Percentiles rank a stretch among this genome's conserved stretches.
Evolutionary conservation across 768 basidiomycete species (phyloP).

Genomic region (Macrocybe gigantea): DNA sequence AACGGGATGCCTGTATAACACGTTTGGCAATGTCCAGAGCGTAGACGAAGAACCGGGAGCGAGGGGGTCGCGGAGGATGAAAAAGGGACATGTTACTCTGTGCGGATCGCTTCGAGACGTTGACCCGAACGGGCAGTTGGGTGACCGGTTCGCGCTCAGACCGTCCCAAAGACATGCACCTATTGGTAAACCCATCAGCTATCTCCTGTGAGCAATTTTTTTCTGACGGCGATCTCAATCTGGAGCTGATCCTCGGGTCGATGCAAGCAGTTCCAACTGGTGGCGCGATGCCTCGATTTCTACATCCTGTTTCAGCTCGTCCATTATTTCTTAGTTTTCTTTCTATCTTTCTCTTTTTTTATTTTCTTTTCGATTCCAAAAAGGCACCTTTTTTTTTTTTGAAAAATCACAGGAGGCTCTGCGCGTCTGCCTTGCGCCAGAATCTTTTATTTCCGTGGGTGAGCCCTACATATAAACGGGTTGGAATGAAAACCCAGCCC

Average conservation of each 20-base stretch:
- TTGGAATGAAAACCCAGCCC: too few relatives aligned
- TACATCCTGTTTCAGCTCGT: neutral
- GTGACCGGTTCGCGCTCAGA: constrained; percentile 29
- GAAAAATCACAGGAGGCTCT: too few relatives aligned
- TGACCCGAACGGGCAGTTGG: constrained; percentile 6
- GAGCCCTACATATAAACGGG: too few relatives aligned
- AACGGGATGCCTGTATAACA: too few relatives aligned
- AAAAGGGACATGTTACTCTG: neutral
- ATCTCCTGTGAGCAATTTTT: neutral
- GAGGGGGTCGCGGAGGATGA: constrained; percentile 11
- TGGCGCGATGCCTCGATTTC: too few relatives aligned
- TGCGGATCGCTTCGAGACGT: constrained; percentile 16
- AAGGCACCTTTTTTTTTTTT: too few relatives aligned
- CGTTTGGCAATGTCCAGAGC: too few relatives aligned
- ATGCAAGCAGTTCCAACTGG: too few relatives aligned
- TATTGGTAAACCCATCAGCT: neutral
- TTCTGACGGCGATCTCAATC: too few relatives aligned
- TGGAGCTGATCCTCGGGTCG: constrained; percentile 5
- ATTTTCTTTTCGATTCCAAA: too few relatives aligned
- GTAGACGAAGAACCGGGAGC: constrained; percentile 4
- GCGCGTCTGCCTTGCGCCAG: too few relatives aligned
- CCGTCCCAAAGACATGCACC: neutral
- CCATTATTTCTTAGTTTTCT: neutral
- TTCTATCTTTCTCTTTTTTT: neutral
- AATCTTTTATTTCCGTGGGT: too few relatives aligned